Evolutionary conservation across 768 basidiomycete species (phyloP).

Genomic region (Termitomyces sp.): DNA sequence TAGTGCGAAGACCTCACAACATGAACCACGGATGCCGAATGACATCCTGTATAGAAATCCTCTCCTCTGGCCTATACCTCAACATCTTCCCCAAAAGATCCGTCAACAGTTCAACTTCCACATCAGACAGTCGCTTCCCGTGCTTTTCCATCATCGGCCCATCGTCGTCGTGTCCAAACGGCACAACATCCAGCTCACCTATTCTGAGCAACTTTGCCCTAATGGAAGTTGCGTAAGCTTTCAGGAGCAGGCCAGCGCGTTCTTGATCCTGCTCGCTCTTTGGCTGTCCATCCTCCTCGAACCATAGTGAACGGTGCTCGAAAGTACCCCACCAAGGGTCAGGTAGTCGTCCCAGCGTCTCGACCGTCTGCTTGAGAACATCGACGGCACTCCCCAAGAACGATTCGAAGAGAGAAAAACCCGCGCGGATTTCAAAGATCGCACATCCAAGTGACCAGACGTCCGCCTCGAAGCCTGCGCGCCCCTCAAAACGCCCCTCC

Average conservation of each 20-base stretch:
- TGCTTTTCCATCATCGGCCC: slow-evolving; percentile 34
- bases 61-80: slow-evolving; percentile 40
- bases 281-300: slow-evolving; percentile 35
- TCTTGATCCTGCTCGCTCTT: slow-evolving; percentile 26
- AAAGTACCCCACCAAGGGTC: slow-evolving; percentile 41
- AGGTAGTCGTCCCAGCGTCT: slow-evolving; percentile 38
- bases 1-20: too few species aligned
- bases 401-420: slow-evolving; percentile 38
- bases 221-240: slow-evolving; percentile 28
- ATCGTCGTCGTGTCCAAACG: slow-evolving; percentile 18
- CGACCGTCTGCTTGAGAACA: slow-evolving; percentile 34
- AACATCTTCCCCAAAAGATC: slow-evolving; percentile 42
- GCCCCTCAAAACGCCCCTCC: slow-evolving; percentile 34
- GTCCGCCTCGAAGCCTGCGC: slow-evolving; percentile 28
- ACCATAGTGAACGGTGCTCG: slow-evolving; percentile 30
- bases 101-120: slow-evolving; percentile 33
- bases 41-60: slow-evolving; percentile 35
- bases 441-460: slow-evolving; percentile 42
- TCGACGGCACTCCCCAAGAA: slow-evolving; percentile 29
- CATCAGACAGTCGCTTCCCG: slow-evolving; percentile 27
- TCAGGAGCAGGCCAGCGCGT: slow-evolving; percentile 17
- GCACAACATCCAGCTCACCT: slow-evolving; percentile 26
- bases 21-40: slow-evolving; percentile 32
- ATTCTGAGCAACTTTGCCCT: slow-evolving; percentile 24
- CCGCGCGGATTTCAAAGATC: slow-evolving; percentile 43